Percentiles rank a stretch among this genome's conserved stretches.
phyloP scores from a whole-genome alignment of 208 protist genomes.

The Acanthamoeba lenticulata region DNA sequence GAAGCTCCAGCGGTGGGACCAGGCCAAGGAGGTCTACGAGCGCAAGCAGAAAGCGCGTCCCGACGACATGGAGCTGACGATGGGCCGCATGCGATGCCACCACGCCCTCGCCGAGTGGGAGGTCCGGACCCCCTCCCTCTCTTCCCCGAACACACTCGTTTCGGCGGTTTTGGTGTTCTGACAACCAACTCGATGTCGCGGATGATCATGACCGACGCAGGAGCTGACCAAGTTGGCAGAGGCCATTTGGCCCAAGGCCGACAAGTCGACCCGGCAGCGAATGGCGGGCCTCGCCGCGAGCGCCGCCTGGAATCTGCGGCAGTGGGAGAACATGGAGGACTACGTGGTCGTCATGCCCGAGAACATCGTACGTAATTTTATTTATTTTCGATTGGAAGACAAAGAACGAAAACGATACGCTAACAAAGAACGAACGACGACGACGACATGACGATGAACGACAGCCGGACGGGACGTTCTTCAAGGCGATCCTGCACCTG shows the following conservation, averaged over 20 bases:
- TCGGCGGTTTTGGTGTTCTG: not conserved
- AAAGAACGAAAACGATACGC: too few species aligned
- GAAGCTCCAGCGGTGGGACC: constrained; percentile 98
- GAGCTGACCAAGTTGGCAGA: constrained; percentile 90
- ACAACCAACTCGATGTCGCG: too few species aligned
- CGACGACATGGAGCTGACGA: constrained; percentile 90
- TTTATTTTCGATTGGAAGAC: too few species aligned
- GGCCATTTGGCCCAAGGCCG: constrained; percentile 90
- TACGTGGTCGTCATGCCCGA: constrained; percentile 91
- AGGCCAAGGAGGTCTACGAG: constrained; percentile 47
- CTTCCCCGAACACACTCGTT: not conserved
- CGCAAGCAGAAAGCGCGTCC: constrained; percentile 87
- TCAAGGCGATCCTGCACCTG: constrained; percentile 83
- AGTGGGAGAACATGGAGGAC: constrained; percentile 67
- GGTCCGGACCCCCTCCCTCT: too few species aligned
- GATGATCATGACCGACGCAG: constrained; percentile 38
- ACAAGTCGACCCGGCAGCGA: constrained; percentile 79
- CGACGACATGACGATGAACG: too few species aligned
- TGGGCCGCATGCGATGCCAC: constrained; percentile 94
- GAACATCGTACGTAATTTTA: constrained; percentile 91
- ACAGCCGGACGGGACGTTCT: constrained; percentile 93
- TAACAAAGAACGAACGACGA: too few species aligned
- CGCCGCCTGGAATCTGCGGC: constrained; percentile 95
- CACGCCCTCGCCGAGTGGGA: constrained; percentile 96
- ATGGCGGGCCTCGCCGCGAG: constrained; percentile 94